Percentiles rank a stretch among this genome's conserved stretches.
Evolutionary conservation across 1,284 basidiomycete species (phyloP).

Genomic region (Boletus holoroseus): DNA sequence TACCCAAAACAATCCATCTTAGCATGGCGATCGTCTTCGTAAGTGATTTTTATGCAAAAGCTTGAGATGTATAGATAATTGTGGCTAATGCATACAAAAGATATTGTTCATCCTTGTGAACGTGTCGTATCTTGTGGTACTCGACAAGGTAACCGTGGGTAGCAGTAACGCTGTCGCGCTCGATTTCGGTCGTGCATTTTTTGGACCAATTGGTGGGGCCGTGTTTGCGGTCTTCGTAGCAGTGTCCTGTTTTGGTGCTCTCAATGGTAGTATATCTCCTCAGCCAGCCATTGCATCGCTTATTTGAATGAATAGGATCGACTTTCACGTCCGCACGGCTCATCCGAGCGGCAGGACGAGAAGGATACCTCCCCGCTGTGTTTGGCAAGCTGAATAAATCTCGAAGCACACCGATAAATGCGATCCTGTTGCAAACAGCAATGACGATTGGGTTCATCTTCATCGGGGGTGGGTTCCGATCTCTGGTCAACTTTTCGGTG

Average conservation of each 20-base stretch:
- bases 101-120: conserved; percentile 79
- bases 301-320: conserved; percentile 43
- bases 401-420: conserved; percentile 81
- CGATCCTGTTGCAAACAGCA: conserved; percentile 69
- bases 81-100: conserved; percentile 31
- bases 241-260: conserved; percentile 88
- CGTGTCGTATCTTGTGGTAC: conserved; percentile 86
- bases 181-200: conserved; percentile 86
- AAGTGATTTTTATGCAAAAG: conserved; percentile 23
- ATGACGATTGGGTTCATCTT: conserved; percentile 76
- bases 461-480: conserved; percentile 83
- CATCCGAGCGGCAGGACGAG: conserved; percentile 84
- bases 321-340: conserved; percentile 82
- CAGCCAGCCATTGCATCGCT: conserved; percentile 7
- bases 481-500: conserved; percentile 83
- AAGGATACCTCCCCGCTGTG: conserved; percentile 79
- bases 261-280: conserved; percentile 57
- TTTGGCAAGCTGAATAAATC: conserved; percentile 73
- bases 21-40: conserved; percentile 80
- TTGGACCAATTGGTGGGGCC: conserved; percentile 81
- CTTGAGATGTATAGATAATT: background rate
- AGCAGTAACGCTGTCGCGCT: conserved; percentile 89
- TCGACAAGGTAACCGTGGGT: conserved; percentile 75
- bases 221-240: conserved; percentile 89
- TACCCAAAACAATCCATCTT: conserved; percentile 84